These are phyloP conservation scores for Trametes elegans DNA, from an alignment of 768 basidiomycete genomes.

Conservation along the genomic window DNA sequence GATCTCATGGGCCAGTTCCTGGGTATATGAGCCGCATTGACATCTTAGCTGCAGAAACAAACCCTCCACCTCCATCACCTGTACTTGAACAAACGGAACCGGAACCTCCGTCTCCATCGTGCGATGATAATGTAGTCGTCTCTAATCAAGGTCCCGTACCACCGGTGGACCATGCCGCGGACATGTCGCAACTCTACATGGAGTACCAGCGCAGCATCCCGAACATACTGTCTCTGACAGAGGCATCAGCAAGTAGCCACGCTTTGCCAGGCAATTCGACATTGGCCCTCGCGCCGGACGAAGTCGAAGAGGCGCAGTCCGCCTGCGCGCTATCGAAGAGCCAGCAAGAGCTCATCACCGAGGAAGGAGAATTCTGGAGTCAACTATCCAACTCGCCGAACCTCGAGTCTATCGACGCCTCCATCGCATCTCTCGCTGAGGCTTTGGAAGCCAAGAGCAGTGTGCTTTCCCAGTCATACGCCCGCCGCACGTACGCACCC, in stretches of 20 bases:
- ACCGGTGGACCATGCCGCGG: slow-evolving; percentile 27
- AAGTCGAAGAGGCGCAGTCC: slow-evolving; percentile 35
- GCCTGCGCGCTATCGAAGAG: slow-evolving; percentile 58
- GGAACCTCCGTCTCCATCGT: no score
- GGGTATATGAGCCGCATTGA: no score
- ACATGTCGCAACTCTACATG: slow-evolving; percentile 46
- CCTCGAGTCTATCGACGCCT: slow-evolving; percentile 22
- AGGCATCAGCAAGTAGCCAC: not conserved
- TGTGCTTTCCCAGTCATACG: slow-evolving; percentile 61
- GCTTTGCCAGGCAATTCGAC: not conserved
- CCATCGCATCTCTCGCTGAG: slow-evolving; percentile 21
- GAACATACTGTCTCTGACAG: slow-evolving; percentile 14
- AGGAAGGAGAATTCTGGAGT: slow-evolving; percentile 64
- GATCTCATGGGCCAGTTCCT: no score
- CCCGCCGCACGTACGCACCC: slow-evolving; percentile 60
- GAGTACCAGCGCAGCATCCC: slow-evolving; percentile 26
- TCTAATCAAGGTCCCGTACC: not conserved
- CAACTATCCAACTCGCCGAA: slow-evolving; percentile 29
- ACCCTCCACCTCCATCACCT: no score
- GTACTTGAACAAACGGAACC: no score
- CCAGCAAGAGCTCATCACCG: slow-evolving; percentile 56
- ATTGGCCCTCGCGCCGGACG: not conserved
- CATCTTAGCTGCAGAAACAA: no score
- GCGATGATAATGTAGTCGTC: not conserved
- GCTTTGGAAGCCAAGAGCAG: slow-evolving; percentile 50